phyloP scores from a whole-genome alignment of 2,329 filamentous ascomycete genomes.

The Dactylellina drechsleri region DNA sequence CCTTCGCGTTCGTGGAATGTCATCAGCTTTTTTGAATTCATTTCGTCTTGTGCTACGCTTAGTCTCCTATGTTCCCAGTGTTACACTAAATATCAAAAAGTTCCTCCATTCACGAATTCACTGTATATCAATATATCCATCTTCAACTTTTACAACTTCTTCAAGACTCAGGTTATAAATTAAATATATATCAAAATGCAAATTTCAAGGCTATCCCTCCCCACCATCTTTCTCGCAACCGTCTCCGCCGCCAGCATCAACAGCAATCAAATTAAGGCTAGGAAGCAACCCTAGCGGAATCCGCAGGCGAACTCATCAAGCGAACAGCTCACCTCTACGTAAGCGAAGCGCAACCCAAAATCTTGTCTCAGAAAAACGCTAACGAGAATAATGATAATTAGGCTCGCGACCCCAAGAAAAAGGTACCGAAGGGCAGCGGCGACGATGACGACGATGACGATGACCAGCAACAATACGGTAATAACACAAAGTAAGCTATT shows the following conservation, averaged over 20 bases:
- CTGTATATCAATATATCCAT: too few species aligned
- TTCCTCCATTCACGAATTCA: too few species aligned
- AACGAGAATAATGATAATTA: background rate
- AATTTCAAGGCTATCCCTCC: constrained; percentile 23
- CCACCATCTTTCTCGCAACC: constrained; percentile 19
- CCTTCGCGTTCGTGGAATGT: too few species aligned
- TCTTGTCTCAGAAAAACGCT: background rate
- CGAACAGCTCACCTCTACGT: constrained; percentile 25
- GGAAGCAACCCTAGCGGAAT: constrained; percentile 17
- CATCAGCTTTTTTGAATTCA: too few species aligned
- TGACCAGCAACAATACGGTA: background rate
- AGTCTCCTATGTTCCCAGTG: too few species aligned
- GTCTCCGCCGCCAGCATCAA: constrained; percentile 24
- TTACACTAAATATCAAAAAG: too few species aligned
- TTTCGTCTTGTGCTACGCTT: too few species aligned
- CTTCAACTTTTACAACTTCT: too few species aligned
- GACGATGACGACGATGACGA: constrained; percentile 7
- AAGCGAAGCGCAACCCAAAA: constrained; percentile 11
- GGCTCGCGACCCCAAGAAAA: background rate
- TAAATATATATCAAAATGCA: constrained; percentile 25
- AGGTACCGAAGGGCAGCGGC: background rate
- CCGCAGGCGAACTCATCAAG: constrained; percentile 19
- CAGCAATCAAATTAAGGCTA: background rate
- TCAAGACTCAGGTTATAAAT: too few species aligned
- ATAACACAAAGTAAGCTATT: constrained; percentile 28